Percentiles rank a stretch among this genome's conserved stretches.
Evolutionary conservation across 1,284 basidiomycete species (phyloP).

Genomic region (Tilletia horrida): DNA sequence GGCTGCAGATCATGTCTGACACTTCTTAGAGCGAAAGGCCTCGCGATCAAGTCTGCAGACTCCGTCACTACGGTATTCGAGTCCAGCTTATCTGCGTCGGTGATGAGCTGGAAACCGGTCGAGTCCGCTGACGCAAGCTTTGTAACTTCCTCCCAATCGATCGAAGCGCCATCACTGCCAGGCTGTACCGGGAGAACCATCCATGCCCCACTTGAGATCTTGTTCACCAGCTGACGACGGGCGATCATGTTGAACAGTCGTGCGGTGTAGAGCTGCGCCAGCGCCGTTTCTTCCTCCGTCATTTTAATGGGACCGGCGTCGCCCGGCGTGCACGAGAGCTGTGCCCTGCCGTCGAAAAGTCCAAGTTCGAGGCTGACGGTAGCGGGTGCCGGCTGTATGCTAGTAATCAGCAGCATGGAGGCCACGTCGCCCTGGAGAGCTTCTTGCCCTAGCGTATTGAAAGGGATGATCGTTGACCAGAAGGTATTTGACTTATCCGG

Average conservation of each 20-base stretch:
- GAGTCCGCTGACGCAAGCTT: neutral
- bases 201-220: neutral
- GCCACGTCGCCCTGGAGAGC: neutral
- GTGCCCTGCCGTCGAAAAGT: neutral
- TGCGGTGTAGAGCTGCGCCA: neutral
- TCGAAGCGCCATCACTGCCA: neutral
- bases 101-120: neutral
- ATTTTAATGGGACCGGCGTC: neutral
- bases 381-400: neutral
- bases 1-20: neutral
- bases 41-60: neutral
- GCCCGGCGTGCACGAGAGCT: neutral
- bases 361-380: neutral
- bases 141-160: neutral
- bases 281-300: neutral
- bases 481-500: neutral
- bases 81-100: neutral
- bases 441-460: neutral
- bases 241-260: neutral
- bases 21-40: neutral
- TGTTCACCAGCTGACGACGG: neutral
- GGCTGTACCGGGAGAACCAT: neutral
- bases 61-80: neutral
- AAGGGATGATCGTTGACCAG: conserved; percentile 20
- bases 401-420: neutral